Evolutionary conservation across 2,329 filamentous ascomycete species (phyloP).

Genomic region (Ceratocystis diversiconidia): DNA sequence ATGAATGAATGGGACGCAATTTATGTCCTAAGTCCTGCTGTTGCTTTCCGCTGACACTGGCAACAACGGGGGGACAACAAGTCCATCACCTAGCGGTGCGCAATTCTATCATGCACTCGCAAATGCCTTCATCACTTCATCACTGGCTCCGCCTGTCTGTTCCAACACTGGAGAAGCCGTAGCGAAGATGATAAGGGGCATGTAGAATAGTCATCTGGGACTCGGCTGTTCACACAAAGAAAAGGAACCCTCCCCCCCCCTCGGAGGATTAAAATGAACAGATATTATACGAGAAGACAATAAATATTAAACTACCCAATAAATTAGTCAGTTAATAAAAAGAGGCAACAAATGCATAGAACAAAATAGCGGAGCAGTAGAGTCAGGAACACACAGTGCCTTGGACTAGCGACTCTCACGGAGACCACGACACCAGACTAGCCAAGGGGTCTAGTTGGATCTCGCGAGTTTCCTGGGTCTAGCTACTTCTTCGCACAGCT

Average conservation of each 20-base stretch:
- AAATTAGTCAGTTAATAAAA: background rate
- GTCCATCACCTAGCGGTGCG: background rate
- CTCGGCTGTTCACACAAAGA: background rate
- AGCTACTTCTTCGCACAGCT: background rate
- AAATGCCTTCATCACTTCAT: too few species aligned
- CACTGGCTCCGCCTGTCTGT: too few species aligned
- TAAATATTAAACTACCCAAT: background rate
- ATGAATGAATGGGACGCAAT: too few species aligned
- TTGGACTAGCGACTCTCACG: background rate
- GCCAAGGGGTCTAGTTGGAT: background rate
- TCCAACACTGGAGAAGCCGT: too few species aligned
- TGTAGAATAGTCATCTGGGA: background rate
- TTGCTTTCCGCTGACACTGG: background rate
- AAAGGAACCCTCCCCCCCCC: background rate
- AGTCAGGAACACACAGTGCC: slow-evolving; percentile 3
- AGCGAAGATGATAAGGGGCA: too few species aligned
- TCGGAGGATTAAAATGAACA: background rate
- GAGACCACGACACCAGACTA: background rate
- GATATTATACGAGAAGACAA: background rate
- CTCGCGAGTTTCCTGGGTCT: background rate
- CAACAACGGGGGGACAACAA: background rate
- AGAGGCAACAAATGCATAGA: background rate
- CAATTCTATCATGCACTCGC: background rate
- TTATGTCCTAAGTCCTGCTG: background rate
- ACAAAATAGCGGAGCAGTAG: background rate